A percentile compares a stretch with the other conserved stretches of the same genome.
These are phyloP conservation scores for Chenopodium album DNA, from an alignment of 148 eudicot species.

Conservation along the genomic window DNA sequence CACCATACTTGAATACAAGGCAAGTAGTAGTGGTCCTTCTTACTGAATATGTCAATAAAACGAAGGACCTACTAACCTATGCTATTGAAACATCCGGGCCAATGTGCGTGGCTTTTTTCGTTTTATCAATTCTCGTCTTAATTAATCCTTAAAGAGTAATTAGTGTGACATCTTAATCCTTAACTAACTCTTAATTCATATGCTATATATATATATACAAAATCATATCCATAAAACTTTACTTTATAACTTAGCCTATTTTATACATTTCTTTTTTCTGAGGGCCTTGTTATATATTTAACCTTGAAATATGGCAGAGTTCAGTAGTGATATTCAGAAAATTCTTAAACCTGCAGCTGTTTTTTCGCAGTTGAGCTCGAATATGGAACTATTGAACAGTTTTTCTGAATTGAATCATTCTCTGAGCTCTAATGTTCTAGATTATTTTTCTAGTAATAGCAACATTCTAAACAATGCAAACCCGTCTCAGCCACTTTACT, in stretches of 20 bases:
- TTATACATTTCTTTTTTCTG: too few relatives aligned
- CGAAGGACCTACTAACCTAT: constrained; percentile 30
- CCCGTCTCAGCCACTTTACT: constrained; percentile 1
- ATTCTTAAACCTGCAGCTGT: constrained; percentile 32
- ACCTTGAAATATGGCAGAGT: constrained; percentile 40
- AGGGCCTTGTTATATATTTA: neutral
- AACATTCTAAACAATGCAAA: constrained; percentile 17
- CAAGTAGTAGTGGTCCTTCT: constrained; percentile 26
- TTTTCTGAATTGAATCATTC: constrained; percentile 26
- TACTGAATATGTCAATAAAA: constrained; percentile 23
- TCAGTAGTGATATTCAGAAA: constrained; percentile 31
- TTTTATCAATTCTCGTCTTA: constrained; percentile 6
- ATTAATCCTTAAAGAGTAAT: neutral
- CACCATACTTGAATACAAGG: constrained; percentile 29
- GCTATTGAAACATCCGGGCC: constrained; percentile 18
- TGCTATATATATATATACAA: constrained; percentile 16
- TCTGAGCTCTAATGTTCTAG: constrained; percentile 28
- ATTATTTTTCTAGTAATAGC: constrained; percentile 28
- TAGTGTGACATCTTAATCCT: constrained; percentile 15
- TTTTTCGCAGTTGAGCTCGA: constrained; percentile 34
- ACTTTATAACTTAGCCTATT: neutral
- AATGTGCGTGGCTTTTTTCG: constrained; percentile 10
- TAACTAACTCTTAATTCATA: constrained; percentile 3
- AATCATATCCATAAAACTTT: constrained; percentile 13
- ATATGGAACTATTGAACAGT: constrained; percentile 25